Evolutionary conservation across 2,329 filamentous ascomycete species (phyloP).

Genomic region (Bipolaris zeicola): DNA sequence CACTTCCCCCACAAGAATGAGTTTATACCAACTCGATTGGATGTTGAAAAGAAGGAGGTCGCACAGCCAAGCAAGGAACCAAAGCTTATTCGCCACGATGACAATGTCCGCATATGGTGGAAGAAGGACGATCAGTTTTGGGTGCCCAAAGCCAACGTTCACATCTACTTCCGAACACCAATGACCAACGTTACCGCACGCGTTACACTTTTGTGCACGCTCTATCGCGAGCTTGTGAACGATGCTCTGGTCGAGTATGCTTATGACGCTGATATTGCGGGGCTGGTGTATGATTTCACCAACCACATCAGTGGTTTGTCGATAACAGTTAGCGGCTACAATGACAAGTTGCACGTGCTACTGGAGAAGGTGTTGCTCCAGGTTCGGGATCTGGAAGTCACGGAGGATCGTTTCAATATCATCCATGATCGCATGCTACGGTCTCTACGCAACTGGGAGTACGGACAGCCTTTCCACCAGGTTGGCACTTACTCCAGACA

Average conservation of each 20-base stretch:
- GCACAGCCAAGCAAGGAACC: slow-evolving; percentile 74
- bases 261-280: slow-evolving; percentile 93
- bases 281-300: slow-evolving; percentile 79
- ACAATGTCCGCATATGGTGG: slow-evolving; percentile 83
- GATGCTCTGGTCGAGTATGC: slow-evolving; percentile 92
- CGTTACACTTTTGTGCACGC: slow-evolving; percentile 74
- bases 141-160: slow-evolving; percentile 91
- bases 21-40: slow-evolving; percentile 90
- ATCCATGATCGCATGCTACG: slow-evolving; percentile 83
- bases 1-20: slow-evolving; percentile 93
- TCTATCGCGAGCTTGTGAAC: slow-evolving; percentile 85
- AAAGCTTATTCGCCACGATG: slow-evolving; percentile 83
- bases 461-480: slow-evolving; percentile 86
- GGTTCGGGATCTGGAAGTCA: slow-evolving; percentile 82
- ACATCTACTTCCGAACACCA: slow-evolving; percentile 79
- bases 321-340: slow-evolving; percentile 85
- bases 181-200: slow-evolving; percentile 79
- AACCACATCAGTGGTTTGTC: slow-evolving; percentile 75
- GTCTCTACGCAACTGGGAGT: slow-evolving; percentile 83
- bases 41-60: slow-evolving; percentile 94
- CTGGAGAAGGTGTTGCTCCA: slow-evolving; percentile 85
- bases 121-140: slow-evolving; percentile 99
- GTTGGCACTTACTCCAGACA: slow-evolving; percentile 82
- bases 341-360: slow-evolving; percentile 91
- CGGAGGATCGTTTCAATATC: slow-evolving; percentile 86